A percentile compares a stretch with the other conserved stretches of the same genome.
phyloP scores from a whole-genome alignment of 768 basidiomycete species.

The Rubroboletus satanas region DNA sequence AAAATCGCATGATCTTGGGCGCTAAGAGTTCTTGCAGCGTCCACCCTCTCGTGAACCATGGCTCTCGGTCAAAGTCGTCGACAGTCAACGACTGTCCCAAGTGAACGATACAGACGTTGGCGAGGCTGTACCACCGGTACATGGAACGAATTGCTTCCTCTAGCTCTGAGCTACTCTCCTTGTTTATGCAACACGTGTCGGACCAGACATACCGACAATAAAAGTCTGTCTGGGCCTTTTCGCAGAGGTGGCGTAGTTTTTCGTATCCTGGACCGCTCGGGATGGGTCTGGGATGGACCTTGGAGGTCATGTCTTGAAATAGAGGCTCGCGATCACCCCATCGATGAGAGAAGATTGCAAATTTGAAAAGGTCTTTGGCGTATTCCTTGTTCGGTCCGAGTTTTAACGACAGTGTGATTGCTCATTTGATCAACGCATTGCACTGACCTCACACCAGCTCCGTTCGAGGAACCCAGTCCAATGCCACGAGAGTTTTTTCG shows the following conservation, averaged over 20 bases:
- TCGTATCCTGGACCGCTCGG: conserved; percentile 6
- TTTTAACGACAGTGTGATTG: too few species aligned
- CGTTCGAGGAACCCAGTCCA: conserved; percentile 8
- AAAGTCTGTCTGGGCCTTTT: conserved; percentile 6
- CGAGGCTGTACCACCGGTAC: conserved; percentile 15
- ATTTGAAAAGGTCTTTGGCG: conserved; percentile 3
- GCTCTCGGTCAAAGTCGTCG: conserved; percentile 10
- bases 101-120: conserved; percentile 18
- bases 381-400: not conserved
- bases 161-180: conserved; percentile 11
- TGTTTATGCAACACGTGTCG: conserved; percentile 10
- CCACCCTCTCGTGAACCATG: conserved; percentile 17
- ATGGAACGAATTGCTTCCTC: conserved; percentile 14
- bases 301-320: conserved; percentile 3
- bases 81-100: conserved; percentile 7
- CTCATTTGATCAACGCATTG: not conserved
- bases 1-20: conserved; percentile 5
- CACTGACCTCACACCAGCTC: conserved; percentile 3
- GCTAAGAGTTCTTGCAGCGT: conserved; percentile 17
- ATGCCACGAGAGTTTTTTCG: not conserved
- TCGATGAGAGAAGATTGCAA: conserved; percentile 10
- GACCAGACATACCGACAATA: conserved; percentile 12
- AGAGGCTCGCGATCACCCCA: conserved; percentile 7
- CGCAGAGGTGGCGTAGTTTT: conserved; percentile 2
- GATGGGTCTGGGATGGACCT: not conserved